phyloP scores from a whole-genome alignment of 805 yeast genomes.

The Yamadazyma sp. region DNA sequence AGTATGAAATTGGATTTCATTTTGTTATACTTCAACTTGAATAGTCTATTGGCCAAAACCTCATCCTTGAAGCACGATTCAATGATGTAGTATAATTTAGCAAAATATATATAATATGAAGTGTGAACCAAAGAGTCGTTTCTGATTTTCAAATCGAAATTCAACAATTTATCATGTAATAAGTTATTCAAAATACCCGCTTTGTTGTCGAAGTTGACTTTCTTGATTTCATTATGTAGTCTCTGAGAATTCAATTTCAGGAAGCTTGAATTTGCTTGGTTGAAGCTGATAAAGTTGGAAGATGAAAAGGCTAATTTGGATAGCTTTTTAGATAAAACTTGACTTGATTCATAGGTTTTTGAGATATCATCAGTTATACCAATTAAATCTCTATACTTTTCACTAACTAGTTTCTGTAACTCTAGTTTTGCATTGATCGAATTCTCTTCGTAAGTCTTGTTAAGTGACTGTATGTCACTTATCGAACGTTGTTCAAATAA shows the following conservation, averaged over 20 bases:
- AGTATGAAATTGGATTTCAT: conserved; percentile 23
- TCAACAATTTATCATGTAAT: conserved; percentile 25
- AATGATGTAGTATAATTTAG: conserved; percentile 33
- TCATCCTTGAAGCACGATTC: conserved; percentile 11
- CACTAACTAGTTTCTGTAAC: conserved; percentile 36
- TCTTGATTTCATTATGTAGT: conserved; percentile 22
- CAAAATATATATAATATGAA: conserved; percentile 25
- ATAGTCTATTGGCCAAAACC: conserved; percentile 1
- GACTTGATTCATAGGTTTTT: conserved; percentile 24
- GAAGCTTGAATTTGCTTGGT: conserved; percentile 7
- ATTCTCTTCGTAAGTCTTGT: conserved; percentile 23
- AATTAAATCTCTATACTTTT: conserved; percentile 41
- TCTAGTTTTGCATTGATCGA: conserved; percentile 29
- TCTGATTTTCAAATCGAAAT: conserved; percentile 27
- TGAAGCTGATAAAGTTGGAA: conserved; percentile 26
- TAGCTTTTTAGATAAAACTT: conserved; percentile 21
- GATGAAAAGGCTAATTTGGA: conserved; percentile 30
- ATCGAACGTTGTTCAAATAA: conserved; percentile 30
- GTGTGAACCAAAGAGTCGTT: conserved; percentile 19
- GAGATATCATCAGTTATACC: conserved; percentile 43
- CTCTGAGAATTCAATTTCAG: conserved; percentile 13
- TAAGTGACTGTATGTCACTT: conserved; percentile 29
- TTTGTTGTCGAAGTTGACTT: conserved; percentile 1
- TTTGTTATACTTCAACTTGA: background rate
- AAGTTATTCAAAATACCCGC: conserved; percentile 11